These are phyloP conservation scores for Eucalyptus shirleyi DNA, from an alignment of 345 rosid genomes.

Conservation along the genomic window DNA sequence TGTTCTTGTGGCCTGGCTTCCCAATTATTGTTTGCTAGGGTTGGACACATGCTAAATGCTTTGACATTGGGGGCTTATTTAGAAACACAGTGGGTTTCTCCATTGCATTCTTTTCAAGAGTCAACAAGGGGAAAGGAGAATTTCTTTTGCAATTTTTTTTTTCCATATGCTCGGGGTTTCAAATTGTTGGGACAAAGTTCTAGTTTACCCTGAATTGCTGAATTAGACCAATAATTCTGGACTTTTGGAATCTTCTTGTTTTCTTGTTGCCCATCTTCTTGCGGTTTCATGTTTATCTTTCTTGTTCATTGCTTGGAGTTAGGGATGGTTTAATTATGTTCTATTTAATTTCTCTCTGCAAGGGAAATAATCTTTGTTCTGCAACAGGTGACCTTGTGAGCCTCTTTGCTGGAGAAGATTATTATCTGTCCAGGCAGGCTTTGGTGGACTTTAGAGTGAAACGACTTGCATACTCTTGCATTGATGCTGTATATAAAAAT, in stretches of 20 bases:
- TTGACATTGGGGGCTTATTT: not conserved
- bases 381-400: constrained; percentile 57
- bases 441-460: constrained; percentile 79
- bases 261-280: not conserved
- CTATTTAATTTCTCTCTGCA: not conserved
- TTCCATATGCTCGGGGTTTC: not conserved
- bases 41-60: not conserved
- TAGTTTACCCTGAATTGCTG: not conserved
- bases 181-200: not conserved
- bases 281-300: not conserved
- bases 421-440: constrained; percentile 28
- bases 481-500: constrained; percentile 69
- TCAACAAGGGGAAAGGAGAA: not conserved
- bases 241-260: not conserved
- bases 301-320: not conserved
- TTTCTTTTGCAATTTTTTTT: not conserved
- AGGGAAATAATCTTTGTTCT: not conserved
- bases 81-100: not conserved
- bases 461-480: constrained; percentile 52
- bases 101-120: not conserved
- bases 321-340: not conserved
- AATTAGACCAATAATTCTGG: not conserved
- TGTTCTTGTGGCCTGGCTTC: not conserved
- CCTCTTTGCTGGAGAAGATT: constrained; percentile 57
- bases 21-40: not conserved